Percentiles rank a stretch among this genome's conserved stretches.
These are phyloP conservation scores for Trypanosoma cruzi DNA, from an alignment of 208 protist species.

Conservation along the genomic window DNA sequence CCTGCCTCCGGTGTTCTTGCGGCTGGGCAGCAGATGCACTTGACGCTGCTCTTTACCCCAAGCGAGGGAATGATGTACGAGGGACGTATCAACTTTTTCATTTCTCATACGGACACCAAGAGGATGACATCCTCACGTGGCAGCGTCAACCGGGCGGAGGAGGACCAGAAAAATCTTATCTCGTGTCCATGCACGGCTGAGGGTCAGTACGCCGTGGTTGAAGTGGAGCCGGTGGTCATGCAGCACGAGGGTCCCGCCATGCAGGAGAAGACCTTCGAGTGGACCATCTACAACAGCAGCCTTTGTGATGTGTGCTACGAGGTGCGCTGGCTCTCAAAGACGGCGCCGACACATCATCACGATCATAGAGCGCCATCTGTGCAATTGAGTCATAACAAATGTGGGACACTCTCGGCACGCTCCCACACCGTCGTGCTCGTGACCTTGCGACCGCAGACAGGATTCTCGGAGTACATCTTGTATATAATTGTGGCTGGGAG, in stretches of 20 bases:
- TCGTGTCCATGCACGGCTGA: conserved; percentile 53
- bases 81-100: conserved; percentile 51
- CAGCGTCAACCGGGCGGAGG: background rate
- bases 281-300: conserved; percentile 90
- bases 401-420: conserved; percentile 73
- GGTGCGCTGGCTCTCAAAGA: conserved; percentile 47
- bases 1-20: conserved; percentile 61
- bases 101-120: conserved; percentile 32
- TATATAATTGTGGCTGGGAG: conserved; percentile 69
- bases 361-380: conserved; percentile 30
- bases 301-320: conserved; percentile 78
- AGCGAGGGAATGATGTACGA: conserved; percentile 47
- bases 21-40: conserved; percentile 39
- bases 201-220: conserved; percentile 67
- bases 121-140: background rate
- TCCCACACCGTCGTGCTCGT: conserved; percentile 86
- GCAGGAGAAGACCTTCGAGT: conserved; percentile 44
- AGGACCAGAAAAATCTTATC: conserved; percentile 33
- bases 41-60: conserved; percentile 68
- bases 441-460: conserved; percentile 51
- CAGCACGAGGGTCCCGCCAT: conserved; percentile 67
- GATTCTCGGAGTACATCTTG: conserved; percentile 75
- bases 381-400: conserved; percentile 47
- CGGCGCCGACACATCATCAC: conserved; percentile 19
- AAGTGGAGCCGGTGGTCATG: conserved; percentile 76